A percentile compares a stretch with the other conserved stretches of the same genome.
Conservation (phyloP, 805 yeast species). For the Wickerhamomyces bisporus region DNA sequence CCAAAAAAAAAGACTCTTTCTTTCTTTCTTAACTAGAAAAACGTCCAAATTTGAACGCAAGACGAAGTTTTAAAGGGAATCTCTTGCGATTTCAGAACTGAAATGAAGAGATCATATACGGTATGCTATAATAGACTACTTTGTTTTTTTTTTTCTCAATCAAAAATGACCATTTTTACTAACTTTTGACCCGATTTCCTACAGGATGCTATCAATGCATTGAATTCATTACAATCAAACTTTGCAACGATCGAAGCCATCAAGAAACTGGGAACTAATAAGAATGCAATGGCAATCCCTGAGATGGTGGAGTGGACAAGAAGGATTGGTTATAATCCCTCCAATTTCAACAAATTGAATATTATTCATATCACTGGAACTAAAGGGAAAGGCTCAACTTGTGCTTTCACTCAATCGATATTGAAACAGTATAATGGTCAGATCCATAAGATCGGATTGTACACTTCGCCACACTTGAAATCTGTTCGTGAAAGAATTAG, state of each 20-base stretch:
- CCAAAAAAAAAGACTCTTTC: no score
- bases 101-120: no score
- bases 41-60: no score
- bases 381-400: conserved; percentile 97
- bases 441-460: conserved; percentile 75
- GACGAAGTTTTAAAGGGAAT: no score
- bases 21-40: no score
- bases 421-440: conserved; percentile 50
- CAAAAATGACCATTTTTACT: no score
- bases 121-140: no score
- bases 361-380: conserved; percentile 95
- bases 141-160: no score
- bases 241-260: conserved; percentile 84
- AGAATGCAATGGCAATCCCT: conserved; percentile 65
- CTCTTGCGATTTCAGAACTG: no score
- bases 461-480: conserved; percentile 93
- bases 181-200: background rate
- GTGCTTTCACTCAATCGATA: conserved; percentile 87
- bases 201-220: conserved; percentile 73
- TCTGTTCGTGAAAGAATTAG: conserved; percentile 88
- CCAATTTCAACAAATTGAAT: conserved; percentile 69
- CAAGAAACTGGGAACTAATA: conserved; percentile 56
- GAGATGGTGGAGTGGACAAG: conserved; percentile 84
- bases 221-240: conserved; percentile 87
- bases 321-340: conserved; percentile 59